Base-by-base conservation (phyloP, 2,329 filamentous ascomycete species). In the Cladophialophora carrionii region DNA sequence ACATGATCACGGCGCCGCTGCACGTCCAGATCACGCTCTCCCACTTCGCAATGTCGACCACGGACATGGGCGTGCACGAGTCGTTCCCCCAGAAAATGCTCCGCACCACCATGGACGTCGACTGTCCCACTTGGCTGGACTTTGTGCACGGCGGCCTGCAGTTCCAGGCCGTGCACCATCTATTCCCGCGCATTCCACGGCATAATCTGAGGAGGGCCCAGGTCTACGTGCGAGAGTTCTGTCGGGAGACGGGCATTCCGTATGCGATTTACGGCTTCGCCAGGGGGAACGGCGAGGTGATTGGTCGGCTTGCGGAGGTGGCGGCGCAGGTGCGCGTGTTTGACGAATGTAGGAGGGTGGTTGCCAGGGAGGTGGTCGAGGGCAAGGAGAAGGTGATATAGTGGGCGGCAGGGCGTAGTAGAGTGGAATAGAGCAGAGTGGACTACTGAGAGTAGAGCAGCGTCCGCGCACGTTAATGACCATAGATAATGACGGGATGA, bases 1-100 rank as follows among this genome's bases (percentile, higher is more conserved):
- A 96, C 74, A 85, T 92, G 74, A 83, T 91, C 29, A 91, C 91
- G 6, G 90, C 90, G 77, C 89, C 92, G 2, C 80, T 96, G 57
- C 92, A 96, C 76, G 85, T 94, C 10, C 92, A 96, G 76, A 96
- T 96, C 75, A 96, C 92, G 0, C 84, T 96, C 20, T 95, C 90
- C 1, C 92, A 96, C 77, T 96, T 96, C 77, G 91, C 91, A 70
- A 96, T 96, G 92, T 94, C 90, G 71, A 96, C 92, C 0, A 85
- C 90, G 10, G 91, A 96, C 72, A 82, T 96, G 12, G 93, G 93
- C 0, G 87, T 90, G 1, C 83, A 88, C 58, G 92, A 96, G 76
- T 95, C 90, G 0, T 96, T 96, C 76, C 87, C 92, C 0, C 92
- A 96, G 77, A 90, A 89, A 76, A 95, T 96, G 89, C 83, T 96